Evolutionary conservation across 2,329 filamentous ascomycete genomes (phyloP), one percentile per base, ranked within the genome.

Genomic region (Chalaropsis thielavioides): DNA sequence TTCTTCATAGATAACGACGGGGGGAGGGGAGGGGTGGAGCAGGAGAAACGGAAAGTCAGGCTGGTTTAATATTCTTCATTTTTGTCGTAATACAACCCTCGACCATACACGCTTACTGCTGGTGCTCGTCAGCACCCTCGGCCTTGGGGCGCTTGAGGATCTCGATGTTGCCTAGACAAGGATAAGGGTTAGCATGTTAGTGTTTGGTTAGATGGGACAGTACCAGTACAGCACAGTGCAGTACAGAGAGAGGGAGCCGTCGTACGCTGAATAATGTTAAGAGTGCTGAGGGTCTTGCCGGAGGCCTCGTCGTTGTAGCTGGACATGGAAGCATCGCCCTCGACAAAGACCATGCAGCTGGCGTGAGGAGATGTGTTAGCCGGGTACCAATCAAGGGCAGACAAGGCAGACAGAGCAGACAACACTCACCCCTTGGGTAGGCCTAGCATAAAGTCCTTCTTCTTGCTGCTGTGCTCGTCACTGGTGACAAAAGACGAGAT

Each of bases 181-280:
- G 5, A 54, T 40, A 24, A 54, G 11, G 72, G 69, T 22, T 44
- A 56, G n/a, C n/a, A n/a, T 4, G 1, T 2, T 10, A 10, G 43
- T 62, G 24, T n/a, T n/a, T n/a, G n/a, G n/a, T n/a, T n/a, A n/a
- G n/a, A n/a, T n/a, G n/a, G n/a, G n/a, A n/a, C n/a, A n/a, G n/a
- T n/a, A n/a, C n/a, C n/a, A n/a, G n/a, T n/a, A n/a, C 31, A 6
- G 31, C 31, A 31, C 31, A 31, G 6, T 6, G 6, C 31, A 31
- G 6, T 6, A 31, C 31, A 43, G 8, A 22, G 46, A 4, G 65
- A 67, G 19, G 64, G 38, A 2, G 31, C 19, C 51, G 61, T 80
- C 89, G 72, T 84, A 95, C 92, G 86, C 78, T 96, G 90, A 62
- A 87, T 75, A 71, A 97, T 79, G 75, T 79, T 92, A 72, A 96